Conservation (phyloP, 225 moss, liverwort and hornwort genomes). For the Antitrichia curtipendula region DNA sequence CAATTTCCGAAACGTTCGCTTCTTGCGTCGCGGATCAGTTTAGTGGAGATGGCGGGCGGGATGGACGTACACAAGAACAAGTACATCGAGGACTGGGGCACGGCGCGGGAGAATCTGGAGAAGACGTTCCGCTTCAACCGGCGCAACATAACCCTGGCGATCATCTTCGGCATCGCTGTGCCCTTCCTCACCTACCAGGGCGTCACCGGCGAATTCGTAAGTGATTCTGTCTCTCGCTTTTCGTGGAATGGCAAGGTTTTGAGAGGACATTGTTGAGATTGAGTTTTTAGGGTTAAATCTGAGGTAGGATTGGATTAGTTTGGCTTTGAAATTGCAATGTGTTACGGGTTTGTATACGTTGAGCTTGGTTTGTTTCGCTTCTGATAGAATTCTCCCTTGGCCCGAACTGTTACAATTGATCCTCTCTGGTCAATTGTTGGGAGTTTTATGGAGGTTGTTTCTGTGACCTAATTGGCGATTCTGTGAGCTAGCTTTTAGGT, state of each 20-base stretch:
- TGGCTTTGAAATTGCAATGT: background rate
- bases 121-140: constrained; percentile 72
- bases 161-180: constrained; percentile 62
- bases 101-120: constrained; percentile 80
- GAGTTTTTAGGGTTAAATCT: background rate
- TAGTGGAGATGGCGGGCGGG: constrained; percentile 66
- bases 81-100: constrained; percentile 81
- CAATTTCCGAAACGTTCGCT: background rate
- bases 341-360: background rate
- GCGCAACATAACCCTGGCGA: constrained; percentile 46
- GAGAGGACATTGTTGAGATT: background rate
- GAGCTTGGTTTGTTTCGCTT: background rate
- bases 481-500: background rate
- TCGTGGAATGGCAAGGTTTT: background rate
- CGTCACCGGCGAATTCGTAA: constrained; percentile 71
- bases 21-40: background rate
- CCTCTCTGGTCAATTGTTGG: background rate
- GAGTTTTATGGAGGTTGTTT: background rate
- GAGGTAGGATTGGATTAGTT: background rate
- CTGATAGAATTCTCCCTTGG: background rate
- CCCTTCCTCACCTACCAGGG: constrained; percentile 67
- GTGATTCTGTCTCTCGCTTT: background rate
- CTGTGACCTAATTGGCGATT: background rate
- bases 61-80: constrained; percentile 86
- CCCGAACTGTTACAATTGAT: background rate